Evolutionary conservation across 2,329 filamentous ascomycete species (phyloP).

Genomic region (Sporothrix humicola): DNA sequence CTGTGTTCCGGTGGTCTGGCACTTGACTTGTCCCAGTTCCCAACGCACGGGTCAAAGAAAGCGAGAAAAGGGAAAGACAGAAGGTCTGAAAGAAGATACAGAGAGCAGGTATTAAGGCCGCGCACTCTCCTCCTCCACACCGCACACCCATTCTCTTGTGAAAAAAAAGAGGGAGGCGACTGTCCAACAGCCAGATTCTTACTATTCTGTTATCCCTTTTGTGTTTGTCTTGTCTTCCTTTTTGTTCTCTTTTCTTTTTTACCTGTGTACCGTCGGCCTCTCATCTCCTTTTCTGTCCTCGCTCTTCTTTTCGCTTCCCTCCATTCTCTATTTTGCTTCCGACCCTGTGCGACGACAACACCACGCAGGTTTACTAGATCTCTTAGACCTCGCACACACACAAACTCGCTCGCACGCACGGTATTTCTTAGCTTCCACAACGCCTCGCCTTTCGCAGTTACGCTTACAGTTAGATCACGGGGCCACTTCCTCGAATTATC

Average conservation of each 20-base stretch:
- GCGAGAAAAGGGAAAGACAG: background rate
- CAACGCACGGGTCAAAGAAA: constrained; percentile 13
- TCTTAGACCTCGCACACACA: background rate
- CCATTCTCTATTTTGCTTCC: background rate
- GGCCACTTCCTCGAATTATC: background rate
- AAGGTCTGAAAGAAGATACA: background rate
- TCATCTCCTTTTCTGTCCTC: background rate
- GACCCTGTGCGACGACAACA: background rate
- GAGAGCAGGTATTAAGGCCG: constrained; percentile 16
- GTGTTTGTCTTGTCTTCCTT: background rate
- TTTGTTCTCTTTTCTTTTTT: background rate
- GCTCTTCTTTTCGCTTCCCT: background rate
- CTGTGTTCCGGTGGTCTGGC: background rate
- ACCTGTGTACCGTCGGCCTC: background rate
- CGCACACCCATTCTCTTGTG: background rate
- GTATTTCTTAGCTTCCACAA: constrained; percentile 1
- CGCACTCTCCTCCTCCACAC: constrained; percentile 12
- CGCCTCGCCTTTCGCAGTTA: background rate
- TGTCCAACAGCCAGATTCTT: background rate
- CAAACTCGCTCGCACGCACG: background rate
- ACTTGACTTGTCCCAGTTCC: background rate
- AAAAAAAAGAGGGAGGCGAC: background rate
- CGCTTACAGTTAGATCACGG: background rate
- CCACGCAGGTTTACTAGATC: background rate
- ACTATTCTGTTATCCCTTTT: no score